Evolutionary conservation across 495 filamentous ascomycete genomes (phyloP).

Genomic region (Xylaria palmicola): DNA sequence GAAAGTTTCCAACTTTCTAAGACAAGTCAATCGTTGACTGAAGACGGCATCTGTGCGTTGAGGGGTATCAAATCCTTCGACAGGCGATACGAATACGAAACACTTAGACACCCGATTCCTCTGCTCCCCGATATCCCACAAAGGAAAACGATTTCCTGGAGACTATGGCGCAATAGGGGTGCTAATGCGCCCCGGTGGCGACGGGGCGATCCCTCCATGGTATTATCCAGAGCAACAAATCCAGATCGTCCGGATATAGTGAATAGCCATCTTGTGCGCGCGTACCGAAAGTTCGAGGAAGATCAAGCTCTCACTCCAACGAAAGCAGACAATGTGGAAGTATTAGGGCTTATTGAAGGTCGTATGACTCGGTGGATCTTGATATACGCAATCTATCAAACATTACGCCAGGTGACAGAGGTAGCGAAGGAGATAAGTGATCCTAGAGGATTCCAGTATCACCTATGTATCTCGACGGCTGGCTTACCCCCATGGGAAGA

Average conservation of each 20-base stretch:
- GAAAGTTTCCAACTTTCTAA: conserved; percentile 41
- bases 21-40: conserved; percentile 39
- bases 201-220: conserved; percentile 33
- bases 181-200: conserved; percentile 36
- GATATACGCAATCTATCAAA: conserved; percentile 67
- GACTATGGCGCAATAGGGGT: conserved; percentile 29
- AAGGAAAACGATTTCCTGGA: conserved; percentile 16
- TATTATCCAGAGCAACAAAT: conserved; percentile 45
- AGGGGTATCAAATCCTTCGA: conserved; percentile 62
- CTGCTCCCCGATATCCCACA: conserved; percentile 49
- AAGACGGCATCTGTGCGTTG: conserved; percentile 59
- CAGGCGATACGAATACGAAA: conserved; percentile 47
- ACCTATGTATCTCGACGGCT: conserved; percentile 40
- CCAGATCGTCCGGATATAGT: conserved; percentile 24
- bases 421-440: conserved; percentile 39
- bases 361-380: conserved; percentile 70
- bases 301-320: conserved; percentile 35
- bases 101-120: conserved; percentile 59
- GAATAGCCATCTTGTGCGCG: conserved; percentile 41
- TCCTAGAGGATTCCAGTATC: conserved; percentile 36
- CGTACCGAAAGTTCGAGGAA: conserved; percentile 50
- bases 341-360: conserved; percentile 50
- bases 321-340: conserved; percentile 41
- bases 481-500: conserved; percentile 44
- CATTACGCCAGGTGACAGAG: conserved; percentile 51